Conservation (phyloP, 768 basidiomycete genomes). For the Candolleomyces efflorescens region DNA sequence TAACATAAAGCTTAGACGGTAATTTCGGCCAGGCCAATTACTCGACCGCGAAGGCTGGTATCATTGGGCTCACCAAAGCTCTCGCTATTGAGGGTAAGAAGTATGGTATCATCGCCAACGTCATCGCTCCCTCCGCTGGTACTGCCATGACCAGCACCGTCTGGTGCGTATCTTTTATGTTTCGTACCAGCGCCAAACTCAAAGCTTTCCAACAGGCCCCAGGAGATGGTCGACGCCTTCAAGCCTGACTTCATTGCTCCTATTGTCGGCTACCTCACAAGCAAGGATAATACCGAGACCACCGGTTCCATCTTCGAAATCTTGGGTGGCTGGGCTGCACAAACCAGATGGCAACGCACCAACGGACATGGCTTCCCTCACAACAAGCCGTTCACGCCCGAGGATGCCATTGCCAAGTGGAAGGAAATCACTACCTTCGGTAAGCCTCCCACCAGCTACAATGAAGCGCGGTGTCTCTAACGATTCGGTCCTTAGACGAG, state of each 20-base stretch:
- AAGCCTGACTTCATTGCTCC: constrained; percentile 96
- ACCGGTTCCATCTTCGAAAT: constrained; percentile 82
- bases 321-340: constrained; percentile 86
- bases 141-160: constrained; percentile 89
- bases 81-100: constrained; percentile 90
- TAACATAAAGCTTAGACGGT: constrained; percentile 54
- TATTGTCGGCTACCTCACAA: constrained; percentile 78
- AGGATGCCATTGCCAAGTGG: constrained; percentile 81
- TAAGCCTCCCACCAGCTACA: constrained; percentile 28
- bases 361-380: constrained; percentile 87
- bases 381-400: constrained; percentile 69
- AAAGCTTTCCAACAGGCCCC: constrained; percentile 38
- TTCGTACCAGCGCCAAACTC: not conserved
- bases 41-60: constrained; percentile 88
- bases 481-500: constrained; percentile 46
- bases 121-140: constrained; percentile 82
- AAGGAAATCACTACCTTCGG: constrained; percentile 79
- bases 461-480: not conserved
- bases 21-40: constrained; percentile 97
- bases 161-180: constrained; percentile 41
- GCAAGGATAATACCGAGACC: constrained; percentile 63
- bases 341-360: constrained; percentile 90
- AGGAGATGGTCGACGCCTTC: constrained; percentile 86
- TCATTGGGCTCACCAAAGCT: constrained; percentile 86
- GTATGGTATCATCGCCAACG: constrained; percentile 87